Evolutionary conservation across 495 filamentous ascomycete genomes (phyloP), one percentile per base, ranked within the genome.

Genomic region (Aspergillus olivimuriae): DNA sequence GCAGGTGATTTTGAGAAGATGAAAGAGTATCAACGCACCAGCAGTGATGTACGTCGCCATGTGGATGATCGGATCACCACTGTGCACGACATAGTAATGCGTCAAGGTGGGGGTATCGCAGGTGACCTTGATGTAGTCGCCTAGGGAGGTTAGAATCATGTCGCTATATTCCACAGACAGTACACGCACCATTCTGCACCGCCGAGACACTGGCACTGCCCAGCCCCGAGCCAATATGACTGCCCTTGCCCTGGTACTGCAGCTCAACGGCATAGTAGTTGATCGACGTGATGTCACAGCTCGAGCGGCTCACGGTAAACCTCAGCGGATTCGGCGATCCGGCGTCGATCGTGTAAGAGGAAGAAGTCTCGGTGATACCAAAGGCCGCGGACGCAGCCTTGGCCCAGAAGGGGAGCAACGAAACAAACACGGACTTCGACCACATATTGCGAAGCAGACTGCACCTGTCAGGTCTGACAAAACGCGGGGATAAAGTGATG

Each of bases 241-340:
- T 76, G 12, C 67, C 71, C 5, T 65, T 64, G 26, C 62, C 59
- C 16, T 55, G 48, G 46, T 78, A 76, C 51, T 83, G 80, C 24
- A 77, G 64, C 50, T 84, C 75, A 15, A 67, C 66, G 34, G 73
- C 72, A 34, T 75, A 75, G 52, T 68, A 83, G 16, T 69, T 69
- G 56, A 84, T 75, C 1, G 78, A 82, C 11, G 71, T 77, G 48
- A 83, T 80, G 55, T 84, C 81, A 43, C 80, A 82, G 54, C 56
- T 82, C 6, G 61, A 56, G 26, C 71, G 66, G 45, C 62, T 72
- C 30, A 83, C 77, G 1, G 77, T 76, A 47, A 82, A 77, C 21
- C 74, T 60, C 17, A 83, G 54, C 0, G 74, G 32, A 41, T 80
- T 78, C 7, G 65, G 43, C 1, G 76, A 76, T 11, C 70, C 75